These are phyloP conservation scores for Zygoascus sp. DNA, from an alignment of 1,139 yeast species.

Conservation along the genomic window DNA sequence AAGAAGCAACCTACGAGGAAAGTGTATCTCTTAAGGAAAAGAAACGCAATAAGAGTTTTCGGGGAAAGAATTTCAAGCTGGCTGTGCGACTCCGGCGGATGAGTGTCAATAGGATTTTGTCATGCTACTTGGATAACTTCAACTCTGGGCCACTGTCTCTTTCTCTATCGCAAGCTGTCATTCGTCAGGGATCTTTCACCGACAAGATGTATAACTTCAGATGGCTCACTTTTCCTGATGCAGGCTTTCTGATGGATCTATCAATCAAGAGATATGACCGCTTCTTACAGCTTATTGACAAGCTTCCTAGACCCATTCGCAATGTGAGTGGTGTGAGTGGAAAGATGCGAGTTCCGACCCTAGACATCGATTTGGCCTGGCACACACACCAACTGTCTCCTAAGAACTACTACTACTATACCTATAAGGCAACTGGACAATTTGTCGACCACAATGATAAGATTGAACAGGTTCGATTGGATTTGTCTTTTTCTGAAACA, in stretches of 20 bases:
- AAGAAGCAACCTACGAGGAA: background rate
- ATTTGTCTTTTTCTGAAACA: slow-evolving; percentile 29
- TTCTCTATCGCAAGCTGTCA: slow-evolving; percentile 37
- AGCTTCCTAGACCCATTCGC: background rate
- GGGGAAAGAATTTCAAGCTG: background rate
- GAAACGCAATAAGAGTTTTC: background rate
- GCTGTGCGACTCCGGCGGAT: background rate
- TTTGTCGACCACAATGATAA: slow-evolving; percentile 37
- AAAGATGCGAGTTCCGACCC: too few species aligned
- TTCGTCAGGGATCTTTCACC: slow-evolving; percentile 38
- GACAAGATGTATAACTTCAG: slow-evolving; percentile 35
- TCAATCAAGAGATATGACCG: slow-evolving; percentile 31
- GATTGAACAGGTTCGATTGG: slow-evolving; percentile 29
- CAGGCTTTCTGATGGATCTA: slow-evolving; percentile 28
- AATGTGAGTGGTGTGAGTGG: too few species aligned
- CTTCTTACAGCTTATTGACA: slow-evolving; percentile 30
- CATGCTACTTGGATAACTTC: slow-evolving; percentile 26
- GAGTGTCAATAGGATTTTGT: slow-evolving; percentile 11
- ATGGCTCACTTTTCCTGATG: slow-evolving; percentile 33
- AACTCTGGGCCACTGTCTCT: slow-evolving; percentile 16
- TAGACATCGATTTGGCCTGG: slow-evolving; percentile 43
- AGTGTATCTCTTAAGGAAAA: too few species aligned
- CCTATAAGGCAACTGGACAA: slow-evolving; percentile 19
- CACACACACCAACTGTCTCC: slow-evolving; percentile 40
- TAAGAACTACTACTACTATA: slow-evolving; percentile 30